Evolutionary conservation across 2,329 filamentous ascomycete species (phyloP).

Genomic region (Botrytis deweyae): DNA sequence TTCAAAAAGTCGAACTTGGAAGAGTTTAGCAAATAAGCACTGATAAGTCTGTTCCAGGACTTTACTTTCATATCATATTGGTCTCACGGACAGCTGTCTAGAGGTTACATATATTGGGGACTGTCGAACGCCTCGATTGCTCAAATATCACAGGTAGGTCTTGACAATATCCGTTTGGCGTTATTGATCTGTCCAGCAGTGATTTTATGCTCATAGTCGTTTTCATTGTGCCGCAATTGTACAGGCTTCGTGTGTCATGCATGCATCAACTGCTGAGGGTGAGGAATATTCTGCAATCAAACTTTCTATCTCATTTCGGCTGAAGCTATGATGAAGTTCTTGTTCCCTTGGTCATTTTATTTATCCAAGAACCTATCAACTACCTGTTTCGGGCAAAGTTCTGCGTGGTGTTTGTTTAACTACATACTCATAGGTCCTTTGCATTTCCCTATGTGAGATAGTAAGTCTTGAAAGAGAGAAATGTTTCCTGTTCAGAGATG

Average conservation of each 20-base stretch:
- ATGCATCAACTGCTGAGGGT: too few relatives aligned
- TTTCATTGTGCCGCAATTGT: background rate
- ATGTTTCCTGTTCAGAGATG: too few relatives aligned
- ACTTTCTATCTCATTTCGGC: background rate
- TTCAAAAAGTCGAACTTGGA: background rate
- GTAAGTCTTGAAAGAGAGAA: background rate
- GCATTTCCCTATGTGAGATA: too few relatives aligned
- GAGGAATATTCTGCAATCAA: too few relatives aligned
- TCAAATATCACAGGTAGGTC: background rate
- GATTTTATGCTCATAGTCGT: background rate
- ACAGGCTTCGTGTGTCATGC: too few relatives aligned
- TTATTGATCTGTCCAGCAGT: background rate
- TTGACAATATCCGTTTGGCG: background rate
- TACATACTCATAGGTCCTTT: rapidly evolving
- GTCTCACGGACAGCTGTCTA: background rate
- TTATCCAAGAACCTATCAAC: background rate
- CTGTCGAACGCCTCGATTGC: background rate
- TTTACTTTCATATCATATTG: background rate
- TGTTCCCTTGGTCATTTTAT: background rate
- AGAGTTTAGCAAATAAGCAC: background rate
- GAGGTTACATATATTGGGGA: background rate
- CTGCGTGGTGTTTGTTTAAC: rapidly evolving
- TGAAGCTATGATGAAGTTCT: background rate
- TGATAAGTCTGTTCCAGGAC: background rate
- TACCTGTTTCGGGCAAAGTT: background rate